These are phyloP conservation scores for Arachnomyces sp. DNA, from an alignment of 2,329 filamentous ascomycete genomes.

Conservation along the genomic window DNA sequence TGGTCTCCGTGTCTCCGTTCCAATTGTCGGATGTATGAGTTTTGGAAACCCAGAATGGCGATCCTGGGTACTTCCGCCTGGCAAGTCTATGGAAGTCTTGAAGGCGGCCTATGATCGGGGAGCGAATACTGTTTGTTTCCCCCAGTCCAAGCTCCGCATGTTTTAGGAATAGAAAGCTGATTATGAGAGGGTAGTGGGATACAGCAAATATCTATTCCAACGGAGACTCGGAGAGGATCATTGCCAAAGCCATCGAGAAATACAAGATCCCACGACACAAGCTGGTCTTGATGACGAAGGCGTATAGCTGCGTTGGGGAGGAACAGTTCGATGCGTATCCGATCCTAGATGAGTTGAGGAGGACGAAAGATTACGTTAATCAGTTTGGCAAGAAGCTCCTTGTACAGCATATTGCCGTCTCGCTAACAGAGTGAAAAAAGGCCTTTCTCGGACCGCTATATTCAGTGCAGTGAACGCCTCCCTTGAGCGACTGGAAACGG, in stretches of 20 bases:
- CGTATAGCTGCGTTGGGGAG: conserved; percentile 32
- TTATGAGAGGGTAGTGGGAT: conserved; percentile 18
- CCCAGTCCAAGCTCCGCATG: background rate
- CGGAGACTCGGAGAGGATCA: conserved; percentile 45
- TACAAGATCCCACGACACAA: conserved; percentile 50
- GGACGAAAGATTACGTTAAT: conserved; percentile 44
- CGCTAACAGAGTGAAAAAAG: no score
- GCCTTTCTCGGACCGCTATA: conserved; percentile 35
- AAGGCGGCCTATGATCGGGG: conserved; percentile 14
- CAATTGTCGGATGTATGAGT: conserved; percentile 17
- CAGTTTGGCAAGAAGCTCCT: conserved; percentile 16
- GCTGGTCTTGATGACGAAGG: conserved; percentile 51
- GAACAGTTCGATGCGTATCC: conserved; percentile 26
- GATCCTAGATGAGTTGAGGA: conserved; percentile 31
- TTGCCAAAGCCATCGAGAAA: conserved; percentile 51
- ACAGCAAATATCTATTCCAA: conserved; percentile 46
- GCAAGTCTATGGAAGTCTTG: conserved; percentile 12
- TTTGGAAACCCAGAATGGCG: conserved; percentile 9
- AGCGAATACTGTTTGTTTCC: conserved; percentile 12
- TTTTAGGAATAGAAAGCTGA: background rate
- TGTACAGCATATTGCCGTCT: no score
- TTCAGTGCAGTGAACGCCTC: conserved; percentile 39
- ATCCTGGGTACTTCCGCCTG: conserved; percentile 9
- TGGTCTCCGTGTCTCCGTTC: conserved; percentile 18
- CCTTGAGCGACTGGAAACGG: conserved; percentile 35